Conservation (phyloP, 2,329 filamentous ascomycete genomes). For the Fulvia fulva region DNA sequence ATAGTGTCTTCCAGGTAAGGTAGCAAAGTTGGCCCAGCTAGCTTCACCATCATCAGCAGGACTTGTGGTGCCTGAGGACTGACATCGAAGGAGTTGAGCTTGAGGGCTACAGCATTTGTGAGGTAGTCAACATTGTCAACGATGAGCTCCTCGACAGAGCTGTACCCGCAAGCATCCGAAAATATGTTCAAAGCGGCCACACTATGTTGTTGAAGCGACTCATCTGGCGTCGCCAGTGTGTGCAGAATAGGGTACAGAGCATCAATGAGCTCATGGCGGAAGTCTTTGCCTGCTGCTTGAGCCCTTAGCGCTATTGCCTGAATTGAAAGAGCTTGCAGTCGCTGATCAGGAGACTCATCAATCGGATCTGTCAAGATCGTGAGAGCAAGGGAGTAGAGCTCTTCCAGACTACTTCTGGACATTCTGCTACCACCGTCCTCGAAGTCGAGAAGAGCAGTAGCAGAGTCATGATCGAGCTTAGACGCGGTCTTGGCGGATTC, state of each 20-base stretch:
- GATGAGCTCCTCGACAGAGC: constrained; percentile 70
- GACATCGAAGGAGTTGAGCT: constrained; percentile 87
- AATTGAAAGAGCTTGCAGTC: constrained; percentile 71
- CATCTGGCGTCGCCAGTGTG: constrained; percentile 69
- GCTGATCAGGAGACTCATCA: constrained; percentile 57
- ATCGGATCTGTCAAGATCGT: constrained; percentile 51
- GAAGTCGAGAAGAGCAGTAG: constrained; percentile 60
- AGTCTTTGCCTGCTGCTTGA: constrained; percentile 60
- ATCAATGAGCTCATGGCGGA: constrained; percentile 83
- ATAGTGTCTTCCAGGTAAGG: constrained; percentile 91
- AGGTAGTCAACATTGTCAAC: constrained; percentile 94
- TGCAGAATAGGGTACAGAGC: constrained; percentile 87
- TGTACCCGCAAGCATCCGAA: constrained; percentile 71
- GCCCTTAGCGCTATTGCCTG: constrained; percentile 78
- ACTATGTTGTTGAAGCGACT: constrained; percentile 71
- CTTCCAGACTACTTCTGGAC: constrained; percentile 43
- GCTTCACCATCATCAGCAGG: constrained; percentile 85
- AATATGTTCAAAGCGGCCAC: constrained; percentile 78
- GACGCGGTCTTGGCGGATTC: constrained; percentile 62
- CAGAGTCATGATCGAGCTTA: constrained; percentile 44
- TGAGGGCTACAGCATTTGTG: constrained; percentile 84
- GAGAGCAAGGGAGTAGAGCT: constrained; percentile 67
- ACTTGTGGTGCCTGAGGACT: constrained; percentile 89
- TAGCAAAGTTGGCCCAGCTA: constrained; percentile 76
- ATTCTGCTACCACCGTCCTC: background rate